These are phyloP conservation scores for Didymella pinodella DNA, from an alignment of 2,329 filamentous ascomycete genomes.

Conservation along the genomic window DNA sequence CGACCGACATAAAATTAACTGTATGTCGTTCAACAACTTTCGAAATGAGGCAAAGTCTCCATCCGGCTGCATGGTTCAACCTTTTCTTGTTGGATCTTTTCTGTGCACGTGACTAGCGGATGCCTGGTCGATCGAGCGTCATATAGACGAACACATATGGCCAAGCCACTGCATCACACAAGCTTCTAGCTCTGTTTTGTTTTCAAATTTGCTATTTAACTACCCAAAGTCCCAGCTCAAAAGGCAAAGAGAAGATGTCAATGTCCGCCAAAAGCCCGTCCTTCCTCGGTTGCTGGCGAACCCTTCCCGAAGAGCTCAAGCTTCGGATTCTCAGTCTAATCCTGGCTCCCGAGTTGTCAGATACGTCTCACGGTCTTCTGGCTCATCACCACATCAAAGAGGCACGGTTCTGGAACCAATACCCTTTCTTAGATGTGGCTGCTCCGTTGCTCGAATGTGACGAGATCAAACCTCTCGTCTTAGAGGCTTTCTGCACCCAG, in stretches of 20 bases:
- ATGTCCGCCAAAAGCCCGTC: background rate
- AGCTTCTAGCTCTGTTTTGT: background rate
- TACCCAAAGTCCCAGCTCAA: background rate
- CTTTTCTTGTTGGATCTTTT: background rate
- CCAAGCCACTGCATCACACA: background rate
- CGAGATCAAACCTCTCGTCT: background rate
- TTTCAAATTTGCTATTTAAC: too few species aligned
- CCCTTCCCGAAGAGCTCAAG: slow-evolving; percentile 4
- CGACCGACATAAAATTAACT: background rate
- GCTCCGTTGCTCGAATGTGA: background rate
- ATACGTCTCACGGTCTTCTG: background rate
- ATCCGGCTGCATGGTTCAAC: background rate
- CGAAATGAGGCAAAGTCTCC: too few species aligned
- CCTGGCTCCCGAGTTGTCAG: background rate
- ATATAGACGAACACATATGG: background rate
- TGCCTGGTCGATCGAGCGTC: background rate
- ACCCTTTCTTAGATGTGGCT: background rate
- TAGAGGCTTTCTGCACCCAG: slow-evolving; percentile 1
- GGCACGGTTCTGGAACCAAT: slow-evolving; percentile 1
- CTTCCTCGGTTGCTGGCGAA: background rate
- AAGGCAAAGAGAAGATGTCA: background rate
- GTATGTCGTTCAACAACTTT: too few species aligned
- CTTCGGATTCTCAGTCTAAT: background rate
- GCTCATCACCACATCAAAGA: background rate
- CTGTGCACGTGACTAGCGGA: background rate